These are phyloP conservation scores for Helotiales sp. DNA, from an alignment of 2,329 filamentous ascomycete species.

Conservation along the genomic window DNA sequence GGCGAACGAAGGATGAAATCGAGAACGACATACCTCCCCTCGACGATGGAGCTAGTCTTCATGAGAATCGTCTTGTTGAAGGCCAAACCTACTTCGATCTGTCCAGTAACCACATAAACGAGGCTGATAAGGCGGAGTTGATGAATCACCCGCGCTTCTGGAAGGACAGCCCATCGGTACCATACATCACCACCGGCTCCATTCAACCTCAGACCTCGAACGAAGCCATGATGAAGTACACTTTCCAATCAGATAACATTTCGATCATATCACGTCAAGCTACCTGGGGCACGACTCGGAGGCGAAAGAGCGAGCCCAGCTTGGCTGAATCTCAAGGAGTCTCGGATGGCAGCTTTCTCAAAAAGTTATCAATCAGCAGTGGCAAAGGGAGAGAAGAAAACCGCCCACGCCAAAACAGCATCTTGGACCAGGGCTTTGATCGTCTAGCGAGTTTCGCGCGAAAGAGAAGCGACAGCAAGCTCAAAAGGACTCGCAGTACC, in stretches of 20 bases:
- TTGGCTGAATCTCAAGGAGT: conserved; percentile 62
- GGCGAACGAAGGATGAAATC: conserved; percentile 19
- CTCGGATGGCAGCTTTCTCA: conserved; percentile 64
- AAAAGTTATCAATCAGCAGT: conserved; percentile 60
- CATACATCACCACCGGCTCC: conserved; percentile 42
- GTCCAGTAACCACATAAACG: conserved; percentile 29
- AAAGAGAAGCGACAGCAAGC: conserved; percentile 41
- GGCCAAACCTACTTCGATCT: conserved; percentile 42
- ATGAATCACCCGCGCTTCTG: conserved; percentile 40
- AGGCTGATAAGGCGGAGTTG: conserved; percentile 38
- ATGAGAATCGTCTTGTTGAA: conserved; percentile 40
- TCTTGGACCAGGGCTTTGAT: conserved; percentile 52
- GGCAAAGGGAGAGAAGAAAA: conserved; percentile 46
- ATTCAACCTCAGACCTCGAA: conserved; percentile 54
- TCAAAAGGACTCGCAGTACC: conserved; percentile 40
- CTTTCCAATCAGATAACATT: conserved; percentile 50
- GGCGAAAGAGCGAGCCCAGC: conserved; percentile 67
- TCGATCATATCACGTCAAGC: conserved; percentile 67
- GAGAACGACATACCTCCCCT: conserved; percentile 35
- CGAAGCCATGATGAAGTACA: conserved; percentile 54
- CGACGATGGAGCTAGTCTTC: conserved; percentile 40
- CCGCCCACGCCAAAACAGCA: conserved; percentile 55
- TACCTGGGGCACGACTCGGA: conserved; percentile 74
- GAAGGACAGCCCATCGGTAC: conserved; percentile 46
- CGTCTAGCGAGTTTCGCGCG: conserved; percentile 40